phyloP scores from a whole-genome alignment of 305 asterid species.

The Rubia occidens region DNA sequence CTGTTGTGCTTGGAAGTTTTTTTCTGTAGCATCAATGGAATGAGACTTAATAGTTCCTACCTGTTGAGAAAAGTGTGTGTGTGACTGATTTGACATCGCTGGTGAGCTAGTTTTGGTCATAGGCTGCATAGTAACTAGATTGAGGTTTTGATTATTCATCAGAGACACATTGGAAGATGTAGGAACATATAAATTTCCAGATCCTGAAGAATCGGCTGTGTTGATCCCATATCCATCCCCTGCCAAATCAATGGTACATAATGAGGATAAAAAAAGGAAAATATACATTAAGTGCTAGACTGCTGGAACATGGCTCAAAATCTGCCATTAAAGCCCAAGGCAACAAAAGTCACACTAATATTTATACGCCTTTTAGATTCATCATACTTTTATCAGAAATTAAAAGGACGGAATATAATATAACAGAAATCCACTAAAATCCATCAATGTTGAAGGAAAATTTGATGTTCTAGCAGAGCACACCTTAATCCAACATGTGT shows the following conservation, averaged over 20 bases:
- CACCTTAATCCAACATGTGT: background rate
- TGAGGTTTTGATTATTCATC: conserved; percentile 43
- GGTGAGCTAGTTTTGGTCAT: conserved; percentile 44
- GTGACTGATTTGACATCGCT: conserved; percentile 39
- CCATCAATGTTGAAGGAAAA: background rate
- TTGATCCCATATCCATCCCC: conserved; percentile 66
- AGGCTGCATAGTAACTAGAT: conserved; percentile 43
- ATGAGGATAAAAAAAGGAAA: background rate
- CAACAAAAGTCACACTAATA: background rate
- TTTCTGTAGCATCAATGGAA: conserved; percentile 43
- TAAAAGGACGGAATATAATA: background rate
- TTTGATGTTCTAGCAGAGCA: background rate
- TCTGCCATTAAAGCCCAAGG: background rate
- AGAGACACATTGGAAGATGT: conserved; percentile 45
- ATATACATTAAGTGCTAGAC: background rate
- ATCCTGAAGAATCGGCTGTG: conserved; percentile 48
- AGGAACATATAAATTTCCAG: conserved; percentile 57
- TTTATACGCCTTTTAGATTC: background rate
- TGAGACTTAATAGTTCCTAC: conserved; percentile 38
- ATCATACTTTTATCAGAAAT: background rate
- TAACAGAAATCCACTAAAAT: background rate
- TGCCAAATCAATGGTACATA: conserved; percentile 23
- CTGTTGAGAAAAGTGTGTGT: conserved; percentile 43
- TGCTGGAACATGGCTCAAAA: background rate
- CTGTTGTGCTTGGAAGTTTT: conserved; percentile 46